Percentiles rank a stretch among this genome's conserved stretches.
These are phyloP conservation scores for Asterophora parasitica DNA, from an alignment of 768 basidiomycete species.

Conservation along the genomic window DNA sequence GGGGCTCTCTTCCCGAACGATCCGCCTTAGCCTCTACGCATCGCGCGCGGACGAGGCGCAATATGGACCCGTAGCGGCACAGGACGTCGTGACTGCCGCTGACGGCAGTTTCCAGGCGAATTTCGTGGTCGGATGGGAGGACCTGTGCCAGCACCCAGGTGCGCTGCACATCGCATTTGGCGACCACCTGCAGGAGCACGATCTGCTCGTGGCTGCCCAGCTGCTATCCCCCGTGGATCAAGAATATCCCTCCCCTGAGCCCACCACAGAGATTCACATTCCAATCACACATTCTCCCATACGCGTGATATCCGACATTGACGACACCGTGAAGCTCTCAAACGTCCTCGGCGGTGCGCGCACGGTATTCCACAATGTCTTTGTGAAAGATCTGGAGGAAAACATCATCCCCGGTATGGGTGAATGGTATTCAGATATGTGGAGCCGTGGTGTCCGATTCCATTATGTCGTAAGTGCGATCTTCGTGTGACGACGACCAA, in stretches of 20 bases:
- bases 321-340: slow-evolving; percentile 86
- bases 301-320: slow-evolving; percentile 88
- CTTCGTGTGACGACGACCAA: too few species aligned
- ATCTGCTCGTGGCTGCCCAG: slow-evolving; percentile 51
- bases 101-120: slow-evolving; percentile 73
- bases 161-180: slow-evolving; percentile 56
- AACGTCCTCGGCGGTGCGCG: slow-evolving; percentile 77
- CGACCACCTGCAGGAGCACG: slow-evolving; percentile 45
- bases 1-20: slow-evolving; percentile 54
- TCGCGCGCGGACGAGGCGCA: slow-evolving; percentile 27
- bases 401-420: slow-evolving; percentile 79
- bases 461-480: slow-evolving; percentile 76
- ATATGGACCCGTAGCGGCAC: slow-evolving; percentile 42
- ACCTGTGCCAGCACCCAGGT: slow-evolving; percentile 55
- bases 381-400: slow-evolving; percentile 80
- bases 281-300: slow-evolving; percentile 60
- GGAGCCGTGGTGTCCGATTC: slow-evolving; percentile 67
- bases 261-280: slow-evolving; percentile 28
- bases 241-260: background rate
- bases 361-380: slow-evolving; percentile 85
- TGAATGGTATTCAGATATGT: slow-evolving; percentile 70
- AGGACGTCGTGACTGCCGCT: slow-evolving; percentile 50
- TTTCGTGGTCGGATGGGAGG: slow-evolving; percentile 65
- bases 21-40: slow-evolving; percentile 61
- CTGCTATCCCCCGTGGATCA: slow-evolving; percentile 33